Base-by-base conservation (phyloP, 148 eudicot genomes). In the Vaccinium myrtillus region DNA sequence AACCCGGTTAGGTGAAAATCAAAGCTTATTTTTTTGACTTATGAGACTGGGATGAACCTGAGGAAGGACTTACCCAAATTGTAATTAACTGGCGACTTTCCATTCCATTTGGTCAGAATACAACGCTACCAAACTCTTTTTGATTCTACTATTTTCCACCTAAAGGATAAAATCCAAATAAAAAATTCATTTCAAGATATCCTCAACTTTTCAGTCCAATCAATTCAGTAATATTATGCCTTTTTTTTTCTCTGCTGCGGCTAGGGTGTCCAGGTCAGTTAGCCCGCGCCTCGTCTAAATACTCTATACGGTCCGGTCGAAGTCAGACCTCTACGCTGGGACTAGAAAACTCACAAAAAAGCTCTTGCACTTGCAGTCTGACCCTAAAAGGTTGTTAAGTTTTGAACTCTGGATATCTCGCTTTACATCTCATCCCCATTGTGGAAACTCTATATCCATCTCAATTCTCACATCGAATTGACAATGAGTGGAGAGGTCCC, bases 321-420 rank as follows among this genome's bases (percentile, higher is more conserved):
- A 43, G 30, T 27, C 0, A 0, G 0, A 5, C 0, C 46, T 4
- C 0, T 5, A 27, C 0, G 46, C 46, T 7, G 2, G 46, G 46
- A 43, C 6, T 43, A 43, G 46, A 5, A 43, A 43, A 43, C 3
- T 5, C 46, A 43, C 46, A 43, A 43, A 5, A 43, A 27, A 27
- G 30, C 30, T 27, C 30, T 27, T 27, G 30, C 30, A 27, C 0
- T 43, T 43, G 46, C 5, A 5, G 7, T 0, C 46, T 43, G 6
- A 43, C 6, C 46, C 0, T 5, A 4, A 43, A 6, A 43, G 0
- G 0, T 43, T 5, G 46, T 43, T 5, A 43, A 43, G 6, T 43
- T 43, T 43, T 0, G 46, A 43, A 43, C 46, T 43, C 6, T 43
- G 46, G 2, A 43, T 43, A 43, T 43, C 46, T 43, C 0, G 46